phyloP scores from a whole-genome alignment of 2,329 filamentous ascomycete genomes.

The Fusarium penzigii region DNA sequence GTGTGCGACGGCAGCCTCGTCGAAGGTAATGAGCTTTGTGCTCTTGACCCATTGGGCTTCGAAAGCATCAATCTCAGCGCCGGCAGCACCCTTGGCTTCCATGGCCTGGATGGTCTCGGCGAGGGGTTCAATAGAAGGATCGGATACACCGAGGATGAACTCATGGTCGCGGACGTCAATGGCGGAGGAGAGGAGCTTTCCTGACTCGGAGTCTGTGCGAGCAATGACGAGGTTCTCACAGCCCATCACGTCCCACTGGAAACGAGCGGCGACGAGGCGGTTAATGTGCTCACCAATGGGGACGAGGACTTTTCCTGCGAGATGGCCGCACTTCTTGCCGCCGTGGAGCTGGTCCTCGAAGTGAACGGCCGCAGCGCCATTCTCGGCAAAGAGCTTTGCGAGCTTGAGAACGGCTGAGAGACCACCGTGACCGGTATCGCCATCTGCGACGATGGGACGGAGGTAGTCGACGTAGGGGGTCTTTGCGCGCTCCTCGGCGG shows the following conservation, averaged over 20 bases:
- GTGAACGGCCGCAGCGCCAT: conserved; percentile 92
- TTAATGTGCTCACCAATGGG: conserved; percentile 96
- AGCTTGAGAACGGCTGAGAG: conserved; percentile 92
- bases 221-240: conserved; percentile 93
- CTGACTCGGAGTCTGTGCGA: conserved; percentile 92
- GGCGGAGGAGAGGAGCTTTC: conserved; percentile 83
- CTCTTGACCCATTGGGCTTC: conserved; percentile 87
- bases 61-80: conserved; percentile 79
- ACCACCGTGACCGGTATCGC: conserved; percentile 93
- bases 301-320: conserved; percentile 94
- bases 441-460: conserved; percentile 92
- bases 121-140: conserved; percentile 72
- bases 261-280: conserved; percentile 84
- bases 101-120: conserved; percentile 88
- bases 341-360: conserved; percentile 98
- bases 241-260: conserved; percentile 99
- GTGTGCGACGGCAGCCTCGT: conserved; percentile 82
- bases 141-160: conserved; percentile 86
- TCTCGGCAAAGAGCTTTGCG: conserved; percentile 96
- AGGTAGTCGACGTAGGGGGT: conserved; percentile 91
- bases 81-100: conserved; percentile 77
- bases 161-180: conserved; percentile 96
- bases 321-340: conserved; percentile 96
- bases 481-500: conserved; percentile 66
- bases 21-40: conserved; percentile 84